Evolutionary conservation across 2,329 filamentous ascomycete genomes (phyloP).

Genomic region (Pseudocercospora eumusae): DNA sequence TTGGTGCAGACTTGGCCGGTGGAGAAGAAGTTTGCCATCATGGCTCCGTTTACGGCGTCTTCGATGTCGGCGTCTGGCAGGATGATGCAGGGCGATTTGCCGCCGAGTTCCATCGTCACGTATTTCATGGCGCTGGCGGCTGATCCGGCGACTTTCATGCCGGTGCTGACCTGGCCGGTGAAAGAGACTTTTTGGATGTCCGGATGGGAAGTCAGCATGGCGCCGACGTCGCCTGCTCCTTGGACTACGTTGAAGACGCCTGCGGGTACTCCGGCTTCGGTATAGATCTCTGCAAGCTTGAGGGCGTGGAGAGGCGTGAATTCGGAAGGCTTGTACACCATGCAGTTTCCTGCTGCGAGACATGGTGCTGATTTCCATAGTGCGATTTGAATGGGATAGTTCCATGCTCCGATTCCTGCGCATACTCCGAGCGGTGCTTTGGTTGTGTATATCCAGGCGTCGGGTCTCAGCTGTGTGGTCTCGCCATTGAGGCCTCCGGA

Average conservation of each 20-base stretch:
- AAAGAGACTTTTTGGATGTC: slow-evolving; percentile 83
- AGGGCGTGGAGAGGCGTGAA: slow-evolving; percentile 82
- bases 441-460: slow-evolving; percentile 79
- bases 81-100: slow-evolving; percentile 79
- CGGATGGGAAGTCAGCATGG: slow-evolving; percentile 70
- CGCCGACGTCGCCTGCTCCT: slow-evolving; percentile 75
- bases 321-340: slow-evolving; percentile 90
- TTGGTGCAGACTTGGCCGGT: slow-evolving; percentile 93
- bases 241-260: slow-evolving; percentile 88
- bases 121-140: slow-evolving; percentile 83
- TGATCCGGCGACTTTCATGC: slow-evolving; percentile 74
- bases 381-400: slow-evolving; percentile 88
- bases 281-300: slow-evolving; percentile 72
- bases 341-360: slow-evolving; percentile 81
- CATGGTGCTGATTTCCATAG: slow-evolving; percentile 88
- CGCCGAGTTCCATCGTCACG: slow-evolving; percentile 88
- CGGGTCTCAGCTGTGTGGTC: slow-evolving; percentile 69
- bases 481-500: slow-evolving; percentile 79
- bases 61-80: slow-evolving; percentile 77
- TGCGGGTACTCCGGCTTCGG: slow-evolving; percentile 74
- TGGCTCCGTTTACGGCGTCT: slow-evolving; percentile 81
- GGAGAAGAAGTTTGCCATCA: slow-evolving; percentile 94
- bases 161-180: slow-evolving; percentile 82
- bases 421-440: slow-evolving; percentile 83
- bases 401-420: slow-evolving; percentile 86